A percentile compares a stretch with the other conserved stretches of the same genome.
Conservation (phyloP, 2,329 filamentous ascomycete genomes). For the Botrytis squamosa region DNA sequence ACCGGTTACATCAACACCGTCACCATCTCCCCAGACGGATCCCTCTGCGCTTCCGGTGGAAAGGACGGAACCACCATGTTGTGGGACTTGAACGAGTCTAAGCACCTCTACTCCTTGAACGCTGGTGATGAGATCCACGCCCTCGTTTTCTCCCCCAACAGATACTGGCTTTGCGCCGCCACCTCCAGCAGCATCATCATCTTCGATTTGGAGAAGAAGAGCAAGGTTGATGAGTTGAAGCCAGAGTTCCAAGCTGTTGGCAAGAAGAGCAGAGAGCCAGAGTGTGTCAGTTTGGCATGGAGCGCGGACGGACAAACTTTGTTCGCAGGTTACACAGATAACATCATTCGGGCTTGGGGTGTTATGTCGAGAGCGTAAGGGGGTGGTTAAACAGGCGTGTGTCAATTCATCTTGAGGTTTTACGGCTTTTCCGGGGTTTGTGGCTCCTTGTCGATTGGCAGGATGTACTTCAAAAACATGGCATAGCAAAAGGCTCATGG, state of each 20-base stretch:
- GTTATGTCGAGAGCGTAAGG: slow-evolving; percentile 89
- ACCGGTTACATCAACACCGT: slow-evolving; percentile 99
- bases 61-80: slow-evolving; percentile 99
- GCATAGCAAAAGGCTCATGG: slow-evolving; percentile 37
- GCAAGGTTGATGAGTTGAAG: slow-evolving; percentile 99
- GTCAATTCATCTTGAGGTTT: slow-evolving; percentile 36
- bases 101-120: slow-evolving; percentile 99
- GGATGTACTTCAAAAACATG: slow-evolving; percentile 39
- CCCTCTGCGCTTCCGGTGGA: slow-evolving; percentile 96
- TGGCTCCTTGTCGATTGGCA: slow-evolving; percentile 37
- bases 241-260: slow-evolving; percentile 92
- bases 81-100: slow-evolving; percentile 99
- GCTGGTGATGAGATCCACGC: slow-evolving; percentile 99
- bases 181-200: slow-evolving; percentile 98
- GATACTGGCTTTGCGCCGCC: slow-evolving; percentile 99
- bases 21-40: slow-evolving; percentile 99
- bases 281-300: slow-evolving; percentile 98
- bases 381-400: slow-evolving; percentile 33
- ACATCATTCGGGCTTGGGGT: slow-evolving; percentile 97
- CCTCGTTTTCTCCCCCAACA: slow-evolving; percentile 99
- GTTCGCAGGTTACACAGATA: slow-evolving; percentile 99
- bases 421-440: slow-evolving; percentile 38
- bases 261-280: slow-evolving; percentile 99
- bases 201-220: slow-evolving; percentile 99
- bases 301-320: slow-evolving; percentile 97